Evolutionary conservation across 225 moss, liverwort and hornwort species (phyloP).

Genomic region (Antitrichia curtipendula): DNA sequence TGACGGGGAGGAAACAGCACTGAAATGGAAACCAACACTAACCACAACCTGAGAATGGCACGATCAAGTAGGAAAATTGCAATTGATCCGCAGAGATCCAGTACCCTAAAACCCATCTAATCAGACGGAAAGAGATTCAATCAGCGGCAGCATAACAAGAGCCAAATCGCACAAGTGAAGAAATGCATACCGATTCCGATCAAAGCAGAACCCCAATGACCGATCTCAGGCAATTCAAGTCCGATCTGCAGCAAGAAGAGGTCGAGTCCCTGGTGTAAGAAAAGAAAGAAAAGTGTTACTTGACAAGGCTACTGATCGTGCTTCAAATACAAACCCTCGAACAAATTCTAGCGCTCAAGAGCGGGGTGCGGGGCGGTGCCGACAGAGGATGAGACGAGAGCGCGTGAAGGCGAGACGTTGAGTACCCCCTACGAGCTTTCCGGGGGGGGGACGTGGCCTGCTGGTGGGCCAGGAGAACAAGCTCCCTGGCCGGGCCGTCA

Average conservation of each 20-base stretch:
- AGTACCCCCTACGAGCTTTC: too few relatives aligned
- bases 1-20: neutral
- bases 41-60: neutral
- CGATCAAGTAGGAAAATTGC: neutral
- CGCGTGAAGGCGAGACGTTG: neutral
- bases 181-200: neutral
- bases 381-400: neutral
- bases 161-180: neutral
- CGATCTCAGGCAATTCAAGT: neutral
- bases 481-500: too few relatives aligned
- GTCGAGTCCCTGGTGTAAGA: neutral
- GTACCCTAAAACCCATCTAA: neutral
- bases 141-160: neutral
- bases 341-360: neutral
- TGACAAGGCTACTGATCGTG: neutral
- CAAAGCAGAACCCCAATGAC: neutral
- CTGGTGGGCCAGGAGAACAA: too few relatives aligned
- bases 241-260: neutral
- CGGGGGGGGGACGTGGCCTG: too few relatives aligned
- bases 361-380: neutral
- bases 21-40: neutral
- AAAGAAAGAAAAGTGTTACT: neutral
- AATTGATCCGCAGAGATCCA: neutral
- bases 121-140: neutral
- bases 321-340: neutral